Percentiles rank a stretch among this genome's conserved stretches.
Evolutionary conservation across 192 early-diverging fungal species (phyloP).

Genomic region (Coemansia sp.): DNA sequence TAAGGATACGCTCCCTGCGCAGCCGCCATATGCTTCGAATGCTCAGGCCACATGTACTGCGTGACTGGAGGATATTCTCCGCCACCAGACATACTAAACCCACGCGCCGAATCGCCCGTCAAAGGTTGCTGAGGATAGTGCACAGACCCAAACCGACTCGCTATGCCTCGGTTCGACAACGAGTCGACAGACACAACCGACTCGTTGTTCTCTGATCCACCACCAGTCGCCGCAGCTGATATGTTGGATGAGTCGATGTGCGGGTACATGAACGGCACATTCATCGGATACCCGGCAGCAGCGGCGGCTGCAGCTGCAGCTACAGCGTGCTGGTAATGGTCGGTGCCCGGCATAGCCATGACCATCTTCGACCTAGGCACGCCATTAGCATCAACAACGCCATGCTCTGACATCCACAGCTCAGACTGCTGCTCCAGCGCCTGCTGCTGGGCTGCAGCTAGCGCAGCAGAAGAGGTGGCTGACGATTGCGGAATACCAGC

Average conservation of each 20-base stretch:
- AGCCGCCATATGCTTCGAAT: conserved; percentile 11
- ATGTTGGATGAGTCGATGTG: conserved; percentile 40
- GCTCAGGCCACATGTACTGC: conserved; percentile 36
- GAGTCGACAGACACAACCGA: conserved; percentile 47
- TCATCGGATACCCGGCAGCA: conserved; percentile 26
- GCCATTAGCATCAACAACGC: neutral
- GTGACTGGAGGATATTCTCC: neutral
- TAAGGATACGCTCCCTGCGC: conserved; percentile 6
- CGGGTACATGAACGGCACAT: conserved; percentile 40
- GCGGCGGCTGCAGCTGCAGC: conserved; percentile 26
- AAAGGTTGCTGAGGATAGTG: conserved; percentile 9
- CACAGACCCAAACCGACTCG: conserved; percentile 12
- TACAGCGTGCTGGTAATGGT: conserved; percentile 34
- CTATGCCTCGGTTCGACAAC: conserved; percentile 19
- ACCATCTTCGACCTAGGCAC: conserved; percentile 12
- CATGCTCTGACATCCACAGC: conserved; percentile 8
- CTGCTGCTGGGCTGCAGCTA: neutral
- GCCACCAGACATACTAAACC: conserved; percentile 1
- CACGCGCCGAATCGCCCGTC: conserved; percentile 14
- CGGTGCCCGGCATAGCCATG: conserved; percentile 15
- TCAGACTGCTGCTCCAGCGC: neutral
- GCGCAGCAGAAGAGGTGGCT: neutral
- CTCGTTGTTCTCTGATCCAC: conserved; percentile 48
- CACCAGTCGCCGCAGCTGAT: conserved; percentile 47
- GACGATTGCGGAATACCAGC: neutral